Base-by-base conservation (phyloP, 1,284 basidiomycete genomes). In the Mycena citricolor region DNA sequence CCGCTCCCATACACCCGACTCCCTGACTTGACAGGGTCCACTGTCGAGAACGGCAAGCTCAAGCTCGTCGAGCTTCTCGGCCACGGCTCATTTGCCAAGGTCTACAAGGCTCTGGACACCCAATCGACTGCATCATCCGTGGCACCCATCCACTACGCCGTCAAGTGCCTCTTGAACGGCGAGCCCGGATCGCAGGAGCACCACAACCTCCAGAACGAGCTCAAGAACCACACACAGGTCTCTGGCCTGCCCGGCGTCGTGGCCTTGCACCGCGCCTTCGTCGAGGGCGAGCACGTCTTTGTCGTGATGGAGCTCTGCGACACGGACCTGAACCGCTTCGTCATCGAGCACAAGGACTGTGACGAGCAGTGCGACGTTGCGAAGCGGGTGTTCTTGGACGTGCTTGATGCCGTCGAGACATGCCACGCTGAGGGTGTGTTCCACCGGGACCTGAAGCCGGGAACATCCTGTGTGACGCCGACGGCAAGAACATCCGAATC, bases 391-490 rank as follows among this genome's bases (percentile, higher is more conserved):
- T 87, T 88, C 59, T 54, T 86, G 25, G 81, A 89, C 61, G 80
- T 94, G 47, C 69, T 92, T 46, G 86, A 90, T 49, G 86, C 86
- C 1, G 79, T 93, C 31, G 74, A 85, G 35, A 77, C 84, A 60
- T 80, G 76, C 59, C 83, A 90, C 58, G 65, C 66, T 20, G 69
- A 76, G 36, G 81, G 83, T 44, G 81, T 94, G 56, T 91, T 79
- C 61, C 91, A 94, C 67, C 83, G 90, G 20, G 90, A 94, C 58
- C 76, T 94, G 57, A 93, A 94, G 62, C 90, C 90, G 90, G 90
- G 60, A 93, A 94, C 62, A 85, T 94, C 36, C 68, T 94, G 24
- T 87, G 83, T 57, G 75, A 54, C 12, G 54, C 64, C 19, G 68
- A 66, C 39, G 86, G 88, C 13, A 63, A 67, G 30, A 68, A 69